Conservation (phyloP, 2,329 filamentous ascomycete species). For the Xenoacremonium recifei region DNA sequence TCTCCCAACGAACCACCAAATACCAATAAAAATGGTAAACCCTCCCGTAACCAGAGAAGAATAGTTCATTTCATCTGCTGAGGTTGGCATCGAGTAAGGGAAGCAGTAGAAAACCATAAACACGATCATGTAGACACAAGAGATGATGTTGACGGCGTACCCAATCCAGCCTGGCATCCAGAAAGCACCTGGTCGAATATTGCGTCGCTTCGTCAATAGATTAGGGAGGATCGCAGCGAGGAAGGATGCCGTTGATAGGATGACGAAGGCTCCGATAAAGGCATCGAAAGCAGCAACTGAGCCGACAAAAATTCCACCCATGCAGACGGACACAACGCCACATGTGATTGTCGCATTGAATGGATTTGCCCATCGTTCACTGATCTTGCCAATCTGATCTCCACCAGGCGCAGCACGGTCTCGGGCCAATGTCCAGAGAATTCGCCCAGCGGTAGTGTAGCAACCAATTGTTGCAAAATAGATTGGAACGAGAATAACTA, state of each 20-base stretch:
- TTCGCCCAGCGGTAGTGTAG: constrained; percentile 38
- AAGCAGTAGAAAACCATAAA: constrained; percentile 66
- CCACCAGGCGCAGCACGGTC: constrained; percentile 38
- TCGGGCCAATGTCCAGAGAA: constrained; percentile 40
- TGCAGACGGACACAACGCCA: constrained; percentile 42
- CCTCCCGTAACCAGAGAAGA: constrained; percentile 43
- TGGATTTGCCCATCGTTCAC: constrained; percentile 32
- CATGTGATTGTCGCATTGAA: constrained; percentile 49
- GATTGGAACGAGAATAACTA: constrained; percentile 38
- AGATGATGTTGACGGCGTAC: constrained; percentile 49
- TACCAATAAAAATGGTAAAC: constrained; percentile 34
- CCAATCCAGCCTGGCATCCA: constrained; percentile 48
- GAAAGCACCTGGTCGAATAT: constrained; percentile 53
- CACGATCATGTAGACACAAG: constrained; percentile 56
- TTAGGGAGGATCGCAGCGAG: constrained; percentile 62
- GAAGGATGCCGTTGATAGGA: constrained; percentile 43
- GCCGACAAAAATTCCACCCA: constrained; percentile 66
- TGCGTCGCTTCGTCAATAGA: constrained; percentile 40
- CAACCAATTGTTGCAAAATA: constrained; percentile 33
- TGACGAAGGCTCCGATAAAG: constrained; percentile 53
- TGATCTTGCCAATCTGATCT: constrained; percentile 26
- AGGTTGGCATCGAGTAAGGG: constrained; percentile 45
- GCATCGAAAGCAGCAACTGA: constrained; percentile 65
- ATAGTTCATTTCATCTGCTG: constrained; percentile 53
- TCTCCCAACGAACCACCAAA: constrained; percentile 40